A percentile compares a stretch with the other conserved stretches of the same genome.
These are phyloP conservation scores for Pyrus communis DNA, from an alignment of 306 rosid species.

Conservation along the genomic window DNA sequence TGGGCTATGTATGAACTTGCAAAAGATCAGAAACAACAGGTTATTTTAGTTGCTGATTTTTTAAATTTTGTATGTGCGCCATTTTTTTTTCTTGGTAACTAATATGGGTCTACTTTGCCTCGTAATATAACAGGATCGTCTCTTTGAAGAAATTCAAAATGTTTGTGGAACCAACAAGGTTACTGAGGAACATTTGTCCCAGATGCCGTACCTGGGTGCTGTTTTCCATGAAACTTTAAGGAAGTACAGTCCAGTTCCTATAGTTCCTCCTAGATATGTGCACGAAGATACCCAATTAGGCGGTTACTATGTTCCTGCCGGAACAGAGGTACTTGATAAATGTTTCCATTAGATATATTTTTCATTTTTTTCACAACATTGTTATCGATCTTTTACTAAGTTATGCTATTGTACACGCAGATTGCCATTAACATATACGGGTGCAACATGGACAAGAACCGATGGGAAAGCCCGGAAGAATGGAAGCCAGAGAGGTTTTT, in stretches of 20 bases:
- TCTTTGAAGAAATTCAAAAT: constrained; percentile 34
- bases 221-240: constrained; percentile 77
- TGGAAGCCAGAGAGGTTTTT: constrained; percentile 90
- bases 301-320: constrained; percentile 75
- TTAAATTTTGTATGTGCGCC: too few species aligned
- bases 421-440: not conserved
- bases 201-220: constrained; percentile 61
- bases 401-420: not conserved
- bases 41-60: not conserved
- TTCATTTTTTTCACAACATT: too few species aligned
- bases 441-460: constrained; percentile 66
- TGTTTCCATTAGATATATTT: too few species aligned
- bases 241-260: constrained; percentile 55
- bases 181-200: constrained; percentile 50
- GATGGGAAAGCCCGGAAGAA: constrained; percentile 61
- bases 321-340: constrained; percentile 47
- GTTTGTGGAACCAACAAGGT: constrained; percentile 49
- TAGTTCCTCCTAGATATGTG: constrained; percentile 51
- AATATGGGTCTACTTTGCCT: too few species aligned
- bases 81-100: too few species aligned
- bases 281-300: constrained; percentile 71
- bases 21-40: constrained; percentile 59
- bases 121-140: constrained; percentile 32
- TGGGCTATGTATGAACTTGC: constrained; percentile 85
- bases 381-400: not conserved